These are phyloP conservation scores for Exserohilum turcica DNA, from an alignment of 2,329 filamentous ascomycete species.

Conservation along the genomic window DNA sequence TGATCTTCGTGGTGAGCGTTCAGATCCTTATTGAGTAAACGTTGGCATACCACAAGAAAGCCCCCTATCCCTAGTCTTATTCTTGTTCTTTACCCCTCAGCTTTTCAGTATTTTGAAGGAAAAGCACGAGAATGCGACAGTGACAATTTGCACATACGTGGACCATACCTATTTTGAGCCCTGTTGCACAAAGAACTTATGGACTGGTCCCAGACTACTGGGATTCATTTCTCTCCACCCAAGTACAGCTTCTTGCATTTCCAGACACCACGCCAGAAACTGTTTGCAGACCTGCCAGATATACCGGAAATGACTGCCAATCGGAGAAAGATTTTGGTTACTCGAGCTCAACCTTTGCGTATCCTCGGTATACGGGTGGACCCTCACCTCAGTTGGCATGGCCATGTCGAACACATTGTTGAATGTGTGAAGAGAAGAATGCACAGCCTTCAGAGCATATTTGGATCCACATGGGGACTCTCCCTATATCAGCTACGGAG, in stretches of 20 bases:
- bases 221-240: neutral
- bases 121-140: too few relatives aligned
- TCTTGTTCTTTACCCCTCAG: neutral
- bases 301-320: too few relatives aligned
- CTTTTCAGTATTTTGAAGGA: neutral
- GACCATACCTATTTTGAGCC: too few relatives aligned
- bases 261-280: neutral
- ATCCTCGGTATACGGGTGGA: too few relatives aligned
- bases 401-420: neutral
- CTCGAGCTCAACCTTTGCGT: too few relatives aligned
- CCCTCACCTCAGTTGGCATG: neutral
- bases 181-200: neutral
- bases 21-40: neutral
- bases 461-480: neutral
- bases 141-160: too few relatives aligned
- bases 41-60: slow-evolving; percentile 6
- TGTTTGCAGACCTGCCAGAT: too few relatives aligned
- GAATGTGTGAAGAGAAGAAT: neutral
- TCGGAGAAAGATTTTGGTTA: too few relatives aligned
- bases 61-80: neutral
- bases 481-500: neutral
- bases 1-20: neutral
- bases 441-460: neutral
- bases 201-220: neutral
- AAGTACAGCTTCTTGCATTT: slow-evolving; percentile 7